Conservation (phyloP, 208 protist genomes). For the Wallacemonas rigidus region DNA sequence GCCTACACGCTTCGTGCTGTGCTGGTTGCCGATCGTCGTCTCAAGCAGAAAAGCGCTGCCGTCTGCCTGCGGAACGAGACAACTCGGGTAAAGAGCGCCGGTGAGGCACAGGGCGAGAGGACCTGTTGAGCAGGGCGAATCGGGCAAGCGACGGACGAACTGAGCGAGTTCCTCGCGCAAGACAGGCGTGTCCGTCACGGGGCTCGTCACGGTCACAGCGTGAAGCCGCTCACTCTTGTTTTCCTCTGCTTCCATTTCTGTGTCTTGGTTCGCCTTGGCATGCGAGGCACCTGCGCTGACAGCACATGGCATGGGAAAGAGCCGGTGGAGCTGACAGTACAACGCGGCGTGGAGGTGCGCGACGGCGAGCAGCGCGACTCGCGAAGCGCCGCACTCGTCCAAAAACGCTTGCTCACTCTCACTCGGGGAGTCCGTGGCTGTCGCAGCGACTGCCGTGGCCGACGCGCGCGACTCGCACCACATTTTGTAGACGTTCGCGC, state of each 20-base stretch:
- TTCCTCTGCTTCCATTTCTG: not conserved
- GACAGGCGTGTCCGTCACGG: not conserved
- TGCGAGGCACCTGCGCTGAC: not conserved
- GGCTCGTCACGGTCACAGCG: conserved; percentile 11
- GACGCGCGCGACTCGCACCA: conserved; percentile 51
- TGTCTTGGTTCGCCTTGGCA: not conserved
- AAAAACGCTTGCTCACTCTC: conserved; percentile 43
- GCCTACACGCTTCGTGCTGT: conserved; percentile 32
- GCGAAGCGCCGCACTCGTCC: conserved; percentile 53
- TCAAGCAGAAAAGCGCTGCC: conserved; percentile 32
- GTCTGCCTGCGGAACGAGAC: conserved; percentile 41
- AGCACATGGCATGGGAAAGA: not conserved
- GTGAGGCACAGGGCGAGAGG: conserved; percentile 58
- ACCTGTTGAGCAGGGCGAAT: conserved; percentile 38
- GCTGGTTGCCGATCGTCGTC: conserved; percentile 13
- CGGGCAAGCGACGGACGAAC: conserved; percentile 37
- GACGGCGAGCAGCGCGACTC: conserved; percentile 34
- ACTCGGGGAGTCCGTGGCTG: not conserved
- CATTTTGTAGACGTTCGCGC: conserved; percentile 82
- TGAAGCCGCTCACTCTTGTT: too few relatives aligned
- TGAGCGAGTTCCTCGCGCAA: conserved; percentile 20
- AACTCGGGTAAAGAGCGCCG: conserved; percentile 72
- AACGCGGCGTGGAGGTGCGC: conserved; percentile 35
- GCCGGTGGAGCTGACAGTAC: conserved; percentile 9
- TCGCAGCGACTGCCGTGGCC: conserved; percentile 14